Evolutionary conservation across 2,329 filamentous ascomycete genomes (phyloP), one percentile per base, ranked within the genome.

Genomic region (Plectosphaerella sp.): DNA sequence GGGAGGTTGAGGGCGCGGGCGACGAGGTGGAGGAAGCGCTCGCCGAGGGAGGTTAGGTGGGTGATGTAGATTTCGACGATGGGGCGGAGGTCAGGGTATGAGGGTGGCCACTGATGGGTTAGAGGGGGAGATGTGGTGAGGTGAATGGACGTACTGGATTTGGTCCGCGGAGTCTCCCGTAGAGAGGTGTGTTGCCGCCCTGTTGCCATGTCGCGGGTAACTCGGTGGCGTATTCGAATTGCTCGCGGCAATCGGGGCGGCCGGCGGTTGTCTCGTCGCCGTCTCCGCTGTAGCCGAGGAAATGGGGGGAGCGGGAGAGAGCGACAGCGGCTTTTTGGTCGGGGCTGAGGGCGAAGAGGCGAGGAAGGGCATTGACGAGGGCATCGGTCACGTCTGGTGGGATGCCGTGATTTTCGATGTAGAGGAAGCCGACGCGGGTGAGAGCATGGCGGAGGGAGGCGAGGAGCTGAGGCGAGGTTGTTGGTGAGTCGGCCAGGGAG

Each of bases 201-300:
- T 58, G 56, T 1, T 58, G 46, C 61, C 71, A 73, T 1, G 59
- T 68, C 1, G 64, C 68, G 0, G 64, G 52, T 28, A 83, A 63
- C 56, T 84, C 80, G 0, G 79, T 84, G 14, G 78, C 80, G 59
- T 81, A 79, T 60, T 85, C 81, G 47, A 83, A 78, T 58, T 85
- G 82, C 61, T 86, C 81, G 16, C 81, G 67, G 16, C 70, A 65
- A 59, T 86, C 82, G 14, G 64, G 58, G 49, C 67, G 64, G 0
- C 79, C 78, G 0, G 77, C 75, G 2, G 83, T 86, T 0, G 67
- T 79, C 61, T 85, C 82, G 22, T 75, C 69, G 0, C 80, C 81
- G 16, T 73, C 72, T 1, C 69, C 74, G 55, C 77, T 81, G 60
- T 84, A 85, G 0, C 82, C 82, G 3, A 86, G 67, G 52, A 86